Evolutionary conservation across 768 basidiomycete genomes (phyloP).

Genomic region (Leccinum barrowsii): DNA sequence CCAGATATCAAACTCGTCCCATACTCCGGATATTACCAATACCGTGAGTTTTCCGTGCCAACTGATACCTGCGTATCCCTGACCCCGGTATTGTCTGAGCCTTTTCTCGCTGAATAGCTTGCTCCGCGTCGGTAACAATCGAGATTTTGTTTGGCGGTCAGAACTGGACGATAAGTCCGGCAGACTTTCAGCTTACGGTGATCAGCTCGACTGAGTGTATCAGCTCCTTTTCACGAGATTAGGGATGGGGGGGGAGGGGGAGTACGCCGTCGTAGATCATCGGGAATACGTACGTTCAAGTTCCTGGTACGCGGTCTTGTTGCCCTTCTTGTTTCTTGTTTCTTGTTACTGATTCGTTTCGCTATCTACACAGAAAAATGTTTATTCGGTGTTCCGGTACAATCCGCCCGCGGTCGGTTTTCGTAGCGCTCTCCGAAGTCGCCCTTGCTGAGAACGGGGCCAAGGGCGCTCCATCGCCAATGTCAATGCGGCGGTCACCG

Average conservation of each 20-base stretch:
- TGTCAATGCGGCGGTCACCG: slow-evolving; percentile 44
- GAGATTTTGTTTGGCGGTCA: slow-evolving; percentile 43
- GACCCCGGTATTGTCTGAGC: background rate
- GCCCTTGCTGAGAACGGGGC: slow-evolving; percentile 28
- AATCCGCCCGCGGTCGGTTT: slow-evolving; percentile 47
- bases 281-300: slow-evolving; percentile 36
- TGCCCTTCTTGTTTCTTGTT: background rate
- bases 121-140: slow-evolving; percentile 36
- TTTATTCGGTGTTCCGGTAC: slow-evolving; percentile 53
- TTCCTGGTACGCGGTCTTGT: slow-evolving; percentile 34
- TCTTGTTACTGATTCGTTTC: background rate
- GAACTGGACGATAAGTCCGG: slow-evolving; percentile 45
- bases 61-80: background rate
- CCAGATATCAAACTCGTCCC: slow-evolving; percentile 39
- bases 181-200: slow-evolving; percentile 44
- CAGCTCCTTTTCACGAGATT: slow-evolving; percentile 51
- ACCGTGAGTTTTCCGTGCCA: slow-evolving; percentile 27
- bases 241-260: slow-evolving; percentile 19
- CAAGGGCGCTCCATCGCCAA: slow-evolving; percentile 45
- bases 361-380: slow-evolving; percentile 41
- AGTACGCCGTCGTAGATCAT: slow-evolving; percentile 44
- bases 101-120: slow-evolving; percentile 22
- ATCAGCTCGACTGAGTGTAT: slow-evolving; percentile 42
- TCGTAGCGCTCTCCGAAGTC: slow-evolving; percentile 40
- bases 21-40: slow-evolving; percentile 48